phyloP scores from a whole-genome alignment of 192 early-diverging fungal species.

The Dissophora ornata region DNA sequence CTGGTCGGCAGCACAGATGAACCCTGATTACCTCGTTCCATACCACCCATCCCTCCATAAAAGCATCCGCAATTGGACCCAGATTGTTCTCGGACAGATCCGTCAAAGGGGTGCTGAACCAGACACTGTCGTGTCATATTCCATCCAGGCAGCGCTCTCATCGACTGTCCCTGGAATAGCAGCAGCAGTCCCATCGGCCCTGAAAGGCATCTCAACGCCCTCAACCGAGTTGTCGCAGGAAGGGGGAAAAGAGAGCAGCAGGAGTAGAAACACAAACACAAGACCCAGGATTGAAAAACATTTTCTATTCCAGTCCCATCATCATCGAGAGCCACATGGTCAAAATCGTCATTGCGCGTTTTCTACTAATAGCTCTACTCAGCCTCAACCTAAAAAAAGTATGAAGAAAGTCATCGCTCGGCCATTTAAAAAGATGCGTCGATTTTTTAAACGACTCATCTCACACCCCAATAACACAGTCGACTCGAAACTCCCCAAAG shows the following conservation, averaged over 20 bases:
- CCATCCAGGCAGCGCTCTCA: background rate
- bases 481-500: conserved; percentile 3
- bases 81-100: conserved; percentile 17
- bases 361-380: no score
- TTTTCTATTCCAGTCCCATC: conserved; percentile 45
- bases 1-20: conserved; percentile 18
- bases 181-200: conserved; percentile 3
- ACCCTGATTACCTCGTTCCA: conserved; percentile 35
- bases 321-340: conserved; percentile 18
- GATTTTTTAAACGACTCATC: conserved; percentile 6
- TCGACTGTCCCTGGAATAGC: background rate
- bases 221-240: background rate
- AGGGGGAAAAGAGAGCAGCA: background rate
- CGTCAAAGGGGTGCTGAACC: conserved; percentile 29
- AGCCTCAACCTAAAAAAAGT: background rate
- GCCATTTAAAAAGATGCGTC: conserved; percentile 2
- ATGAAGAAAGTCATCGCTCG: background rate
- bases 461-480: no score
- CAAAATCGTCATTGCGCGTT: no score
- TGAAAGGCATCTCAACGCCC: conserved; percentile 8
- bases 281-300: conserved; percentile 15
- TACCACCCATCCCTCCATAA: conserved; percentile 47
- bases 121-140: background rate
- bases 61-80: conserved; percentile 33
- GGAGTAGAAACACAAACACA: no score